A percentile compares a stretch with the other conserved stretches of the same genome.
These are phyloP conservation scores for Amanita rubescens DNA, from an alignment of 768 basidiomycete genomes.

Conservation along the genomic window DNA sequence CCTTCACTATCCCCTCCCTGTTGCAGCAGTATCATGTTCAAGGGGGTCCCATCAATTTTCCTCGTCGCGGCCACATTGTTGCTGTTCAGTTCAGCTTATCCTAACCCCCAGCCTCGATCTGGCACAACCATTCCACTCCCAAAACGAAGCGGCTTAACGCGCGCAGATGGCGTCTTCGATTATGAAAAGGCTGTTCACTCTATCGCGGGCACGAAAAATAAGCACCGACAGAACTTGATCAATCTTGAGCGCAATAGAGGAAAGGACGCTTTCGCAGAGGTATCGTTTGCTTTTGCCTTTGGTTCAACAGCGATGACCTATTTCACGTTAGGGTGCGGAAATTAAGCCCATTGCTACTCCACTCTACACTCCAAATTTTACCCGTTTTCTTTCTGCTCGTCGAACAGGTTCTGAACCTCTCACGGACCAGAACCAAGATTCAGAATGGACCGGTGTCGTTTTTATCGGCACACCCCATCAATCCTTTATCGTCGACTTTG, in stretches of 20 bases:
- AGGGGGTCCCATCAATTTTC: background rate
- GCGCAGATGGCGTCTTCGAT: background rate
- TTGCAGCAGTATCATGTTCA: background rate
- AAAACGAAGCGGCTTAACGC: background rate
- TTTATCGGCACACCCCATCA: background rate
- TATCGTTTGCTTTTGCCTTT: background rate
- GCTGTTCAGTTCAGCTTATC: background rate
- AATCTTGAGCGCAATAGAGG: background rate
- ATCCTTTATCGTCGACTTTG: conserved; percentile 20
- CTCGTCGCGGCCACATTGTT: background rate
- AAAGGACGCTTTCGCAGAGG: background rate
- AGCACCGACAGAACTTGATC: conserved; percentile 4
- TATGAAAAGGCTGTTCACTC: background rate
- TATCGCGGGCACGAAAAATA: background rate
- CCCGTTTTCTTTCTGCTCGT: no score
- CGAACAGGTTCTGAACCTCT: background rate
- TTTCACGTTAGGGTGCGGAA: background rate
- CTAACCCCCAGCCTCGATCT: background rate
- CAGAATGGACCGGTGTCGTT: background rate
- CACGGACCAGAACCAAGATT: background rate
- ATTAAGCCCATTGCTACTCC: background rate
- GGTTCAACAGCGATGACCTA: no score
- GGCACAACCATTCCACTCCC: background rate
- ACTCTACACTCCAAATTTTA: background rate
- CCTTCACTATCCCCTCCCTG: background rate